Evolutionary conservation across 345 rosid species (phyloP), one percentile per base, ranked within the genome.

Genomic region (Atalantia buxifolia): DNA sequence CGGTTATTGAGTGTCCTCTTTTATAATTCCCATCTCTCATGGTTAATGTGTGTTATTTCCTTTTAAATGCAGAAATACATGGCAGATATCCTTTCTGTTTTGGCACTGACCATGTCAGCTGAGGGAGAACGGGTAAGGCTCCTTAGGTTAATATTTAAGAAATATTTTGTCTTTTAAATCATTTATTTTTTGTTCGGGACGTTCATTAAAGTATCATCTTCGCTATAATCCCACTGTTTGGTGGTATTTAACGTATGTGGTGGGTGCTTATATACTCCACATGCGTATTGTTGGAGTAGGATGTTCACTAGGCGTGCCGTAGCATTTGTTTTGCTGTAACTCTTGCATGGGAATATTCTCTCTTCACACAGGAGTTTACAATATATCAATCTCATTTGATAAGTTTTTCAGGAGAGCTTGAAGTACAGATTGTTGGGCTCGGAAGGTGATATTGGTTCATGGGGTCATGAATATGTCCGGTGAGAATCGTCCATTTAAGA

Each of bases 391-490:
- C 28, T 35, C 45, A 25, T 77, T 60, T 75, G 63, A 69, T 65
- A 60, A 72, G 12, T 18, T 53, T 86, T 85, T 81, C 90, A 96
- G 98, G 98, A 94, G 87, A 94, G 95, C 86, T 90, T 97, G 78
- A 88, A 86, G 71, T 97, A 89, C 87, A 88, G 97, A 87, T 85
- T 97, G 82, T 66, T 88, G 82, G 99, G 99, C 76, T 84, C 98
- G 12, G 94, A 85, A 82, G 93, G 93, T 77, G 99, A 97, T 81
- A 92, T 97, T 60, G 98, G 97, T 81, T 97, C 98, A 1, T 97
- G 98, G 98, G 99, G 98, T 50, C 98, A 97, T 75, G 98, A 93
- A 81, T 94, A 97, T 84, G 99, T 97, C 57, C 91, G 98, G 95
- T 91, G 74, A 79, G 78, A 40, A 48, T 72, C 59, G 16, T 69